These are phyloP conservation scores for Trametes hirsuta DNA, from an alignment of 1,284 basidiomycete genomes.

Conservation along the genomic window DNA sequence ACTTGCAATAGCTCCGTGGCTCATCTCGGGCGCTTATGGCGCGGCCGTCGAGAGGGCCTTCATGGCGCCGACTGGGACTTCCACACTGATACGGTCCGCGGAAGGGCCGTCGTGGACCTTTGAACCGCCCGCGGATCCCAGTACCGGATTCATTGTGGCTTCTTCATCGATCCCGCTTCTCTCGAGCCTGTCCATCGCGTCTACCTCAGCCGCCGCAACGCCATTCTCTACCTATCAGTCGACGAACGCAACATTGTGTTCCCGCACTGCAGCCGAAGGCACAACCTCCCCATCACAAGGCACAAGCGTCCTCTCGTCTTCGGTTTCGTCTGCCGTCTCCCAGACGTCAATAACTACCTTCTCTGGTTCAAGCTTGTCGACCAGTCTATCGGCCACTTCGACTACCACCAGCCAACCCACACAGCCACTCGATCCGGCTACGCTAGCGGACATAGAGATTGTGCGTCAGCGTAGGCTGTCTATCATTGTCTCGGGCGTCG, in stretches of 20 bases:
- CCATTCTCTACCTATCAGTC: no score
- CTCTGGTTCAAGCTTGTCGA: background rate
- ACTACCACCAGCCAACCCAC: slow-evolving; percentile 5
- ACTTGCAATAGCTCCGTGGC: slow-evolving; percentile 1
- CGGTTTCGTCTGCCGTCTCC: background rate
- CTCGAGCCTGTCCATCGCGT: background rate
- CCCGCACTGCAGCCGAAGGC: background rate
- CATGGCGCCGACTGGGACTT: background rate
- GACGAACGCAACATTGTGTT: background rate
- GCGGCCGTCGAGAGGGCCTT: background rate
- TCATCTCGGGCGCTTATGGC: background rate
- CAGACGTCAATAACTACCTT: background rate
- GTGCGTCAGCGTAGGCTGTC: slow-evolving; percentile 28
- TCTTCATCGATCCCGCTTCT: background rate
- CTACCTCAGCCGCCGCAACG: no score
- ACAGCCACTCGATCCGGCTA: slow-evolving; percentile 12
- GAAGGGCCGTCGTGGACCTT: background rate
- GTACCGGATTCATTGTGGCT: background rate
- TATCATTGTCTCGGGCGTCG: slow-evolving; percentile 25
- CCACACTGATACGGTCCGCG: background rate
- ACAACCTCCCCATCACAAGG: background rate
- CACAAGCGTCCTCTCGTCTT: background rate
- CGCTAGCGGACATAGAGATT: slow-evolving; percentile 23
- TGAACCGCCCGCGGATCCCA: no score
- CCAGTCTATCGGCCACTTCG: background rate